Base-by-base conservation (phyloP, 148 eudicot genomes). In the Persicaria tinctoria region DNA sequence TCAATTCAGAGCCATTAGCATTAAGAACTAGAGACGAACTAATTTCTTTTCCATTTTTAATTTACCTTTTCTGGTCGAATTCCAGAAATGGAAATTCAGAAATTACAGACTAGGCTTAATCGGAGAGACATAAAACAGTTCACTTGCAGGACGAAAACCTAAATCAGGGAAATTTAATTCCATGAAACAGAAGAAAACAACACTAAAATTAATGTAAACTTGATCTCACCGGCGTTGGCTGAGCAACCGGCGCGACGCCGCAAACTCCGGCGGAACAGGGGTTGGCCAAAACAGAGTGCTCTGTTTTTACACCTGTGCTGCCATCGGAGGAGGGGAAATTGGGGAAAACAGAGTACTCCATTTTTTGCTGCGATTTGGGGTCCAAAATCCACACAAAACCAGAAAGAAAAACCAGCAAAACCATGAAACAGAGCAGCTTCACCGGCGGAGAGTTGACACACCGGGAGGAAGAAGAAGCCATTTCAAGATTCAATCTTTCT, bases 311-410 rank as follows among this genome's bases (percentile, higher is more conserved):
- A 47, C 10, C 14, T 18, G 55, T 5, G 3, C 54, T 48, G 62
- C 0, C 8, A 59, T 75, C 12, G 20, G 64, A 70, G 51, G 47
- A 50, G 62, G 60, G 32, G 23, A 70, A 3, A 46, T 76, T 51
- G 55, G 46, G 14, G 76, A 16, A 5, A 47, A 8, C 44, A 64
- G 66, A 11, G 32, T 12, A 16, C 8, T 14, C 70, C 70, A 32
- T 16, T 16, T 53, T 53, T 53, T 10, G 57, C 0, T 9, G 13
- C 57, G 57, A 0, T 8, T 71, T 17, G 16, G 74, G 38, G 18
- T 6, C 74, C 54, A 51, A 47, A 72, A 72, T 48, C 63, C 63
- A 74, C 4, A 74, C 38, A 74, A 74, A 74, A 6, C 76, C 76
- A 74, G 66, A 38, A 74, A 44, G 4, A 56, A 74, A 74, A 53